phyloP scores from a whole-genome alignment of 2,329 filamentous ascomycete genomes.

The Teratosphaeria pseudoeucalypti region DNA sequence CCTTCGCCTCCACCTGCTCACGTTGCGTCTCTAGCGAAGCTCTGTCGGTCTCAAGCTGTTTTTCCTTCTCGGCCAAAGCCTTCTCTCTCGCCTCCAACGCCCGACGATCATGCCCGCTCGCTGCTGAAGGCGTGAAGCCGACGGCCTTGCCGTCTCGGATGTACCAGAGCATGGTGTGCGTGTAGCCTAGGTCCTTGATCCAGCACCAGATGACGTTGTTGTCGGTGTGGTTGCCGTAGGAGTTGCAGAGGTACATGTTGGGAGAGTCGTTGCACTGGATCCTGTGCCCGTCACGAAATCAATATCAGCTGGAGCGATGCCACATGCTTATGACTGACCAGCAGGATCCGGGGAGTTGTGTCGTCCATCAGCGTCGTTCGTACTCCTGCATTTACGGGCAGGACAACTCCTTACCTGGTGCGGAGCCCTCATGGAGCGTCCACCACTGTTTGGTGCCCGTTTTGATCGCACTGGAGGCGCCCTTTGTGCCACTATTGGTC shows the following conservation, averaged over 20 bases:
- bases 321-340: background rate
- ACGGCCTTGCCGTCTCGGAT: background rate
- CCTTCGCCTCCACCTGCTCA: background rate
- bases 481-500: background rate
- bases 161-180: slow-evolving; percentile 1
- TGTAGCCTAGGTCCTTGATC: background rate
- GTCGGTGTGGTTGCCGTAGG: background rate
- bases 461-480: background rate
- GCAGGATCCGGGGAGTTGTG: background rate
- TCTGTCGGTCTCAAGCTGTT: background rate
- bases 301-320: background rate
- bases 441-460: background rate
- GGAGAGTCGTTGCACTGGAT: background rate
- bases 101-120: background rate
- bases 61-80: background rate
- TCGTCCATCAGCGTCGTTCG: background rate
- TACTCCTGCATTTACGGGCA: background rate
- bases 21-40: background rate
- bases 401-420: background rate
- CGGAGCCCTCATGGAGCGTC: background rate
- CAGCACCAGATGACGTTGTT: background rate
- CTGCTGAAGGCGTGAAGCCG: background rate
- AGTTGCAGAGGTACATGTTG: background rate
- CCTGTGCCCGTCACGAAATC: background rate
- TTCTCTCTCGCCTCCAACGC: background rate